These are phyloP conservation scores for Amaranthus cruentus DNA, from an alignment of 148 eudicot species.

Conservation along the genomic window DNA sequence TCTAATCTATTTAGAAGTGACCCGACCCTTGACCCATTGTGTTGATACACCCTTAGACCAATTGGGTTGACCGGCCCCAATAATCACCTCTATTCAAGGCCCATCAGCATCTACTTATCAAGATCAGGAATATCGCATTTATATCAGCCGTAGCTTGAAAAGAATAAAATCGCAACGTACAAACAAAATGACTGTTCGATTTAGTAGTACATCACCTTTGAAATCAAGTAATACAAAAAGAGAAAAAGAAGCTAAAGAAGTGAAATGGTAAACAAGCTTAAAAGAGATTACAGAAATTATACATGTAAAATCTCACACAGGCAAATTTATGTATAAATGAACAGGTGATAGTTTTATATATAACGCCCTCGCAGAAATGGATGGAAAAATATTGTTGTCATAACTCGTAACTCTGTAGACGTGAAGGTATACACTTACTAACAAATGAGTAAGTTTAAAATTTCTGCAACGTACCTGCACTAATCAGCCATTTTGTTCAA, in stretches of 20 bases:
- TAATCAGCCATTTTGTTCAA: constrained; percentile 77
- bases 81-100: too few species aligned
- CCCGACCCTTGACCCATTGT: too few species aligned
- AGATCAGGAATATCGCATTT: not conserved
- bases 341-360: constrained; percentile 3
- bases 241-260: not conserved
- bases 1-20: too few species aligned
- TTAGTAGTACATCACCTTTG: not conserved
- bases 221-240: not conserved
- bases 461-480: constrained; percentile 7
- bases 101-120: not conserved
- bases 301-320: constrained; percentile 11
- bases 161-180: not conserved
- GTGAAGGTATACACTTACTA: constrained; percentile 21
- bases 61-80: too few species aligned
- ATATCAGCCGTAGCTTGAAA: not conserved
- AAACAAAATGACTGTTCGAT: not conserved
- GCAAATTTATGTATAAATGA: not conserved
- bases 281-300: constrained; percentile 19
- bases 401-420: not conserved
- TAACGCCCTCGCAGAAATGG: not conserved
- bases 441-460: constrained; percentile 20
- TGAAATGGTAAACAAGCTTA: constrained; percentile 2
- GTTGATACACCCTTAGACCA: too few species aligned
- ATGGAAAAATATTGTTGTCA: not conserved